phyloP scores from a whole-genome alignment of 257 asterid species.

The Anisodus tanguticus region DNA sequence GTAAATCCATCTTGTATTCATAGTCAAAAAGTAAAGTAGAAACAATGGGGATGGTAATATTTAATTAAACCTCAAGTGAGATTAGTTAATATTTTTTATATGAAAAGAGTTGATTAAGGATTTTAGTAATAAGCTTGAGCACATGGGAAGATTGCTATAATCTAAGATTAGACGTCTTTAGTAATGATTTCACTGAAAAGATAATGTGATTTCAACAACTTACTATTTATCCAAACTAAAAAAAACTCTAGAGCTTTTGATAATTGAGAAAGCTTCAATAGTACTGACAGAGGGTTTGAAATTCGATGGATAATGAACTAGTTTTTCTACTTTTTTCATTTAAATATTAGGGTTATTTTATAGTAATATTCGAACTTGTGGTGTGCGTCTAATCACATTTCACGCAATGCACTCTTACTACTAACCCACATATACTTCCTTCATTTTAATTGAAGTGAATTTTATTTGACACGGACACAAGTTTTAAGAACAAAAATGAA shows the following conservation, averaged over 20 bases:
- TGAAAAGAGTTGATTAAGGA: background rate
- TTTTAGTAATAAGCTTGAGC: conserved; percentile 29
- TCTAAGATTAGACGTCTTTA: conserved; percentile 22
- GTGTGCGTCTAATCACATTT: too few relatives aligned
- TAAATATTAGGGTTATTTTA: too few relatives aligned
- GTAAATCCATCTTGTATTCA: conserved; percentile 1
- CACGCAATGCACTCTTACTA: background rate
- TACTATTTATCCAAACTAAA: background rate
- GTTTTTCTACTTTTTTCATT: too few relatives aligned
- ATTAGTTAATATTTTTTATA: background rate
- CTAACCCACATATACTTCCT: background rate
- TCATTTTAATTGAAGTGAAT: background rate
- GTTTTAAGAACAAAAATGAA: too few relatives aligned
- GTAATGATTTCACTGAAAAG: conserved; percentile 33
- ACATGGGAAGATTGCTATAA: conserved; percentile 36
- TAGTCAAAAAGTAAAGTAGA: background rate
- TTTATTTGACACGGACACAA: background rate
- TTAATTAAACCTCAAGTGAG: background rate
- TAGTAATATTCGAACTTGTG: too few relatives aligned
- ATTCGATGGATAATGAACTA: too few relatives aligned
- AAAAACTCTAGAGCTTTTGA: background rate
- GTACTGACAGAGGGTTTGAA: too few relatives aligned
- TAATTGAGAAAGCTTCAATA: too few relatives aligned
- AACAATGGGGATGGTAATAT: background rate
- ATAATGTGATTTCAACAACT: background rate